phyloP scores from a whole-genome alignment of 2,329 filamentous ascomycete genomes.

The Pseudomassariella vexata region DNA sequence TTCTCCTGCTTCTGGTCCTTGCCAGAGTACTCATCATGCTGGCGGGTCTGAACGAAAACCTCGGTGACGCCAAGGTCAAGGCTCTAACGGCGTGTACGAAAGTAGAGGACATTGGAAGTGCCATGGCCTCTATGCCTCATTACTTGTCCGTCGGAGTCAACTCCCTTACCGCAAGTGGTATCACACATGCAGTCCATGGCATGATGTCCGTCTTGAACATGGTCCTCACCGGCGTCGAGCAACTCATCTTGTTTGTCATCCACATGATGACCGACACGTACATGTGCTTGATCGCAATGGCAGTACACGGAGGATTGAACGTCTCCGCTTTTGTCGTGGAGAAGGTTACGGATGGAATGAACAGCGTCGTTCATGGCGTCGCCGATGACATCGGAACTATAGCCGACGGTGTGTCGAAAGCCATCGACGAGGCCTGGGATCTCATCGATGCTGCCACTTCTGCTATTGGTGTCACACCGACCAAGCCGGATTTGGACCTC shows the following conservation, averaged over 20 bases:
- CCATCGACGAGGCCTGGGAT: constrained; percentile 42
- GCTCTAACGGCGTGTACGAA: constrained; percentile 85
- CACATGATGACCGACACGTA: constrained; percentile 89
- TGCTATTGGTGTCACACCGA: constrained; percentile 35
- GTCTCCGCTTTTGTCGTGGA: constrained; percentile 45
- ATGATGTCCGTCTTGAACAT: constrained; percentile 75
- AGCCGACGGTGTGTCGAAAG: constrained; percentile 49
- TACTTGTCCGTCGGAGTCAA: constrained; percentile 90
- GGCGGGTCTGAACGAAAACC: constrained; percentile 63
- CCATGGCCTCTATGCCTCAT: constrained; percentile 97
- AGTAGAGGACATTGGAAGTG: constrained; percentile 87
- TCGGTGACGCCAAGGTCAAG: constrained; percentile 70
- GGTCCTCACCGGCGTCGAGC: constrained; percentile 76
- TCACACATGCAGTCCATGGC: constrained; percentile 74
- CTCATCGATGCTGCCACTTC: constrained; percentile 44
- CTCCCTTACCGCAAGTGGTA: constrained; percentile 70
- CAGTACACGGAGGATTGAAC: constrained; percentile 72
- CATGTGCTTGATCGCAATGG: constrained; percentile 79
- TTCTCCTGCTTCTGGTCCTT: constrained; percentile 81
- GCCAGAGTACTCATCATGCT: constrained; percentile 74
- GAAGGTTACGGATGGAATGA: constrained; percentile 39
- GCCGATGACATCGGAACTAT: constrained; percentile 39
- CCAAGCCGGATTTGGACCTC: constrained; percentile 46
- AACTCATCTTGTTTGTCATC: constrained; percentile 86
- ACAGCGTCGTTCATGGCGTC: constrained; percentile 39